Evolutionary conservation across 2,329 filamentous ascomycete species (phyloP).

Genomic region (Ophiostoma sp.): DNA sequence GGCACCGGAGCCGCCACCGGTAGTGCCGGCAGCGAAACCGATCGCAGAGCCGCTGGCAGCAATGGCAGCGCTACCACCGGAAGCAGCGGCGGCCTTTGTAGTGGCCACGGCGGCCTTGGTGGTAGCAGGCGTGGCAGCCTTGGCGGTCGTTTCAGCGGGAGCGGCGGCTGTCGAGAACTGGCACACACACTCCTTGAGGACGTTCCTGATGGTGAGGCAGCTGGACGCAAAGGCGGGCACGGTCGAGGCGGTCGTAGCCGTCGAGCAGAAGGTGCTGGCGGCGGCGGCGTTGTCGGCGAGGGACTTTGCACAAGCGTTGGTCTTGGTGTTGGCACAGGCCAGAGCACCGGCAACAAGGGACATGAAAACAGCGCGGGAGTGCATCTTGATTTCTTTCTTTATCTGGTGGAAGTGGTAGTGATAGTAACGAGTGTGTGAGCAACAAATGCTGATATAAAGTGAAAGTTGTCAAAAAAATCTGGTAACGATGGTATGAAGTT

Average conservation of each 20-base stretch:
- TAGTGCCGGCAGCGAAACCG: not conserved
- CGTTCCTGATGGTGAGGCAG: slow-evolving; percentile 3
- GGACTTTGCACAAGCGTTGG: not conserved
- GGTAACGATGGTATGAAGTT: not conserved
- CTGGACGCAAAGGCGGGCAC: slow-evolving; percentile 1
- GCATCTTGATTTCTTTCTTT: not conserved
- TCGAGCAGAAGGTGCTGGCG: slow-evolving; percentile 2
- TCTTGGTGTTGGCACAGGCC: slow-evolving; percentile 4
- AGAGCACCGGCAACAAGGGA: slow-evolving; percentile 6
- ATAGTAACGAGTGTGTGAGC: not conserved
- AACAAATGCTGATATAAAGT: not conserved
- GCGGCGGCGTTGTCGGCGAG: not conserved
- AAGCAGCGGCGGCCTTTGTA: not conserved
- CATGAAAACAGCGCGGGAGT: slow-evolving; percentile 6
- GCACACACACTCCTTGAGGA: not conserved
- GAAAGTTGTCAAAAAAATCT: not conserved
- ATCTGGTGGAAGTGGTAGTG: not conserved
- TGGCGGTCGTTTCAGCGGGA: not conserved
- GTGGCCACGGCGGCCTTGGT: not conserved
- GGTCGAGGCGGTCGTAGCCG: not conserved
- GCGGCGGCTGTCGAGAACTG: not conserved
- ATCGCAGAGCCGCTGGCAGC: slow-evolving; percentile 6
- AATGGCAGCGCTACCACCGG: not conserved
- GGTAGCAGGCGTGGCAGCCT: not conserved
- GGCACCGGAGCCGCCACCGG: slow-evolving; percentile 1